These are phyloP conservation scores for Mycosphaerella arachidis DNA, from an alignment of 2,329 filamentous ascomycete species.

Conservation along the genomic window DNA sequence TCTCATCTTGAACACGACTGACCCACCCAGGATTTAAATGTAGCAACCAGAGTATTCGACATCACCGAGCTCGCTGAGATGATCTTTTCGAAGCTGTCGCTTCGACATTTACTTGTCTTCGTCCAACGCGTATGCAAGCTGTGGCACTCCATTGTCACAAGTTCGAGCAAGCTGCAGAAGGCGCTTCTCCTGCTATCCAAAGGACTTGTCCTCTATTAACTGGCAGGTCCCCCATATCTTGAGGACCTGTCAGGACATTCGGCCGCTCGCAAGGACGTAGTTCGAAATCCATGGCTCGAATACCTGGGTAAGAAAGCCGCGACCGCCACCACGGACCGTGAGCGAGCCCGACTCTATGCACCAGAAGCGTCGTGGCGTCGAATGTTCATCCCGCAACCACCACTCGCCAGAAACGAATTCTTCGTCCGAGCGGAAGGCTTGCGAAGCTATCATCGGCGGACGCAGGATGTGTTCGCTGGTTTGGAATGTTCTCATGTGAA, in stretches of 20 bases:
- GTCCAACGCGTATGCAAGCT: not conserved
- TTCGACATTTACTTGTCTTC: constrained; percentile 3
- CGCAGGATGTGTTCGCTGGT: too few species aligned
- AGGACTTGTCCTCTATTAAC: too few species aligned
- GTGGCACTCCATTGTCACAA: constrained; percentile 3
- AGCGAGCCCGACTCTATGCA: not conserved
- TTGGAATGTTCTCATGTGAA: too few species aligned
- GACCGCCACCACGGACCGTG: too few species aligned
- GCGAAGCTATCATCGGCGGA: too few species aligned
- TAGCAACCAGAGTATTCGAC: constrained; percentile 6
- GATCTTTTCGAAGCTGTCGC: constrained; percentile 15
- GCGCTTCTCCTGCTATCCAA: not conserved
- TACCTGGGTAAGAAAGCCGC: too few species aligned
- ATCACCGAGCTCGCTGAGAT: constrained; percentile 30
- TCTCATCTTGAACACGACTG: too few species aligned
- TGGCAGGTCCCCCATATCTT: too few species aligned
- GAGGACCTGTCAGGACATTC: too few species aligned
- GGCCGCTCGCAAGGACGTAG: too few species aligned
- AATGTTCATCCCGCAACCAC: constrained; percentile 2
- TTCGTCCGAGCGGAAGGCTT: too few species aligned
- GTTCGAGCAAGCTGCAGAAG: not conserved
- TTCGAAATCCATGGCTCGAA: too few species aligned
- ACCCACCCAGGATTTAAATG: not conserved
- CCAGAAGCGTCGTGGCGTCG: not conserved
- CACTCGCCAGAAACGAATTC: not conserved